Conservation (phyloP, 306 rosid genomes). For the Inga oerstediana region DNA sequence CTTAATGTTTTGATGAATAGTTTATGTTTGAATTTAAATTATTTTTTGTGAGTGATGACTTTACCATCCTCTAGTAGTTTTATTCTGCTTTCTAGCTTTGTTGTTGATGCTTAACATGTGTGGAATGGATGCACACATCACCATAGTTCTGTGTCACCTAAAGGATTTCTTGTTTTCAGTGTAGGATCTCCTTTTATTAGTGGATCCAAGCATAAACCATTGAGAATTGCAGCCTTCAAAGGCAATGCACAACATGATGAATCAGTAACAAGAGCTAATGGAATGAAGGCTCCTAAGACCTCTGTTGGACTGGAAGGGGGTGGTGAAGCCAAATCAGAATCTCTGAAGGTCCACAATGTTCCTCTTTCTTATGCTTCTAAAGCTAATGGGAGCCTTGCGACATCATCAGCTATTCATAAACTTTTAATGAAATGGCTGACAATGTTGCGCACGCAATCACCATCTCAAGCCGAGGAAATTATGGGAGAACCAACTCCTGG, state of each 20-base stretch:
- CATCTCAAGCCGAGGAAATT: conserved; percentile 51
- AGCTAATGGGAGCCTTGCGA: conserved; percentile 48
- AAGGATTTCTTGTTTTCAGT: conserved; percentile 72
- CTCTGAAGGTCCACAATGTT: conserved; percentile 60
- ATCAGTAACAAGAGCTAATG: conserved; percentile 58
- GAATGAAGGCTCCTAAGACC: conserved; percentile 61
- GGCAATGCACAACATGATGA: conserved; percentile 65
- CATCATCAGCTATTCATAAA: conserved; percentile 66
- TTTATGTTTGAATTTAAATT: conserved; percentile 12
- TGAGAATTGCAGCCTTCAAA: conserved; percentile 76
- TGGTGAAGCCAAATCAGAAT: conserved; percentile 48
- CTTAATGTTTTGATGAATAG: conserved; percentile 2
- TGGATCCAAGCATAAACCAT: conserved; percentile 56
- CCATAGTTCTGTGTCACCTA: conserved; percentile 33
- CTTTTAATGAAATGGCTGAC: conserved; percentile 76
- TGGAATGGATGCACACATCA: conserved; percentile 8
- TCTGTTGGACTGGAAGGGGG: conserved; percentile 67
- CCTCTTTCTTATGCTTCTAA: conserved; percentile 67
- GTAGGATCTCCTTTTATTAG: conserved; percentile 68
- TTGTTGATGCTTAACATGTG: conserved; percentile 2
- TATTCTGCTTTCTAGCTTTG: conserved; percentile 22
- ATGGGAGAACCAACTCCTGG: conserved; percentile 54
- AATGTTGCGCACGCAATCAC: conserved; percentile 62
- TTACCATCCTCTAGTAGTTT: not conserved
- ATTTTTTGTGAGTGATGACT: not conserved